These are phyloP conservation scores for Dioscorea dumetorum DNA, from an alignment of 106 monocot genomes.

Conservation along the genomic window DNA sequence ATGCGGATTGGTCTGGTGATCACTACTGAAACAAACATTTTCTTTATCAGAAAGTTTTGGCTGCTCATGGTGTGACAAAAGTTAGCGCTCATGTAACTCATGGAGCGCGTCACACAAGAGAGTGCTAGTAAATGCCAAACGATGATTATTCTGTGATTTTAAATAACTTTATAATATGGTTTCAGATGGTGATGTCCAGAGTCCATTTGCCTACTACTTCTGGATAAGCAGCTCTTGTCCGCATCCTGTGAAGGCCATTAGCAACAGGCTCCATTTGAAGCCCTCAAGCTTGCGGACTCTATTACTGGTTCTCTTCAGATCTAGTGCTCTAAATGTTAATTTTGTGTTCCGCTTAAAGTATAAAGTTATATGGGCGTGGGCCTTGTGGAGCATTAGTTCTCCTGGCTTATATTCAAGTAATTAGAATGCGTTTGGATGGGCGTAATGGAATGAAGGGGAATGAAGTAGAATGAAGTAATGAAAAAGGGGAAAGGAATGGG, in stretches of 20 bases:
- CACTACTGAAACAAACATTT: background rate
- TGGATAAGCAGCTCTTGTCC: constrained; percentile 94
- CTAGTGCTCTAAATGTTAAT: constrained; percentile 6
- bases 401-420: too few species aligned
- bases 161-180: background rate
- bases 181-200: constrained; percentile 22
- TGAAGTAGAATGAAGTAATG: too few species aligned
- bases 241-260: constrained; percentile 65
- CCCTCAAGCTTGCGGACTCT: constrained; percentile 80
- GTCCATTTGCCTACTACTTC: constrained; percentile 53
- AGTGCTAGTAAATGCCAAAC: constrained; percentile 12
- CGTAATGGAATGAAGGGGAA: too few species aligned
- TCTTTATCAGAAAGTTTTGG: constrained; percentile 66
- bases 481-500: too few species aligned
- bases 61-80: constrained; percentile 78
- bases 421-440: too few species aligned
- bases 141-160: background rate
- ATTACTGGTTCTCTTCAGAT: constrained; percentile 83
- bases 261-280: too few species aligned
- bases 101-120: constrained; percentile 39
- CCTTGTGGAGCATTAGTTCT: too few species aligned
- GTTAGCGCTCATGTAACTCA: constrained; percentile 97
- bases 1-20: too few species aligned
- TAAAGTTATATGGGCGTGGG: too few species aligned
- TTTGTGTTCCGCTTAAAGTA: background rate